These are phyloP conservation scores for Hypholoma sublateritium DNA, from an alignment of 768 basidiomycete species.

Conservation along the genomic window DNA sequence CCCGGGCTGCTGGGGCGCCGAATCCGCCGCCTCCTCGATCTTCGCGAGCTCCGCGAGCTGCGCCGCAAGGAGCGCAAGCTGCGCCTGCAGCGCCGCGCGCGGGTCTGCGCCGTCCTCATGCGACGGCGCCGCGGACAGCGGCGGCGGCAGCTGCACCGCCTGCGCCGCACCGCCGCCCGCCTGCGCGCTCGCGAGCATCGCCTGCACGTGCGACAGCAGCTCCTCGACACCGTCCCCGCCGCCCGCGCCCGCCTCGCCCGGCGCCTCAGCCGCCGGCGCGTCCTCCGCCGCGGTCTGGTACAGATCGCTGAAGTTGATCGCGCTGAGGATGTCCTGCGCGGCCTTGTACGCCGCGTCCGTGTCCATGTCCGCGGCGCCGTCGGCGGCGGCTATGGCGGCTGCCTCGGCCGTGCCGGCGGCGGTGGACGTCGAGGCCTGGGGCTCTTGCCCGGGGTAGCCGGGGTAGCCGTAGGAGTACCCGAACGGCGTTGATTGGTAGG, in stretches of 20 bases:
- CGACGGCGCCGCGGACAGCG: conserved; percentile 4
- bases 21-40: conserved; percentile 28
- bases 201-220: conserved; percentile 28
- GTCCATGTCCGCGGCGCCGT: conserved; percentile 30
- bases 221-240: conserved; percentile 20
- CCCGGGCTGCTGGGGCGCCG: conserved; percentile 1
- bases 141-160: background rate
- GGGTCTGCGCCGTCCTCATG: conserved; percentile 20
- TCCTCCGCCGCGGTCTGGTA: conserved; percentile 41
- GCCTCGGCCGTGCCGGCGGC: conserved; percentile 16
- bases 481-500: conserved; percentile 39
- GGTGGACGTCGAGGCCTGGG: conserved; percentile 19
- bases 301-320: conserved; percentile 68
- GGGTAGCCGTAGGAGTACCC: conserved; percentile 34
- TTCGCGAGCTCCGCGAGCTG: conserved; percentile 70
- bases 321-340: conserved; percentile 74
- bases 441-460: conserved; percentile 22
- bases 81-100: conserved; percentile 71
- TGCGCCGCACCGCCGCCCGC: background rate
- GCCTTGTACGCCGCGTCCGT: conserved; percentile 73
- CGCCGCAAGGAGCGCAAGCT: conserved; percentile 69
- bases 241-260: background rate
- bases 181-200: conserved; percentile 20
- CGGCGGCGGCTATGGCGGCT: conserved; percentile 4
- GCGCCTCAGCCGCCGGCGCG: conserved; percentile 1